Conservation (phyloP, 352 stramenopile genomes). For the Pythium vanterpoolii region DNA sequence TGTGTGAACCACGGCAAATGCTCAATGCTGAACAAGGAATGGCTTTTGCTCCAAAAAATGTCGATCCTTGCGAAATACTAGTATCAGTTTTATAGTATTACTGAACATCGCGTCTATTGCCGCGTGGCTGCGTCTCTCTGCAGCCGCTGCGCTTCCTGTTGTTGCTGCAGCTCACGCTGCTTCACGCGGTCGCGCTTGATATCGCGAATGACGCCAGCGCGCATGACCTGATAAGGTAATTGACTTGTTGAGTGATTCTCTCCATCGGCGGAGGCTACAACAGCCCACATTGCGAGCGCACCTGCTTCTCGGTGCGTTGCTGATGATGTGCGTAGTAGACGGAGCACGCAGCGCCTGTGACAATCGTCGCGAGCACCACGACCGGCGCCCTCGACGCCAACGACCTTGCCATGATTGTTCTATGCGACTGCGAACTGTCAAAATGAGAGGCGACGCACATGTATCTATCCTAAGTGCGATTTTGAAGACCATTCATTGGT, state of each 20-base stretch:
- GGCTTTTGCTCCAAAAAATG: too few species aligned
- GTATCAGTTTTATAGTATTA: not conserved
- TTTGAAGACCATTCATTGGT: not conserved
- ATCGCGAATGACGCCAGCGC: conserved; percentile 74
- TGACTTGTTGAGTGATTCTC: not conserved
- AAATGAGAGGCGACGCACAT: not conserved
- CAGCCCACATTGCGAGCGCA: conserved; percentile 15
- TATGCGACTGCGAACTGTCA: not conserved
- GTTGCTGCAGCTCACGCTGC: conserved; percentile 39
- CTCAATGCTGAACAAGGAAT: too few species aligned
- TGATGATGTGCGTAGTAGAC: conserved; percentile 82
- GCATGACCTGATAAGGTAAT: conserved; percentile 34
- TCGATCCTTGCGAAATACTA: too few species aligned
- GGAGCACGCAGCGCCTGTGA: conserved; percentile 43
- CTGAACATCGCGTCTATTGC: not conserved
- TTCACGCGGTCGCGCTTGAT: conserved; percentile 71
- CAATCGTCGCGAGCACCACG: conserved; percentile 42
- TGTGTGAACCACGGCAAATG: too few species aligned
- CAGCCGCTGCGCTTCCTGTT: not conserved
- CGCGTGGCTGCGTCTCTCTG: not conserved
- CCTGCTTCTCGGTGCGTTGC: conserved; percentile 69
- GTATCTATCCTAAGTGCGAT: conserved; percentile 3
- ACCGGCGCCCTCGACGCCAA: conserved; percentile 43
- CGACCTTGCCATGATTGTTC: conserved; percentile 16
- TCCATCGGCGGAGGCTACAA: not conserved